Conservation (phyloP, 306 rosid species). For the Pueraria montana region DNA sequence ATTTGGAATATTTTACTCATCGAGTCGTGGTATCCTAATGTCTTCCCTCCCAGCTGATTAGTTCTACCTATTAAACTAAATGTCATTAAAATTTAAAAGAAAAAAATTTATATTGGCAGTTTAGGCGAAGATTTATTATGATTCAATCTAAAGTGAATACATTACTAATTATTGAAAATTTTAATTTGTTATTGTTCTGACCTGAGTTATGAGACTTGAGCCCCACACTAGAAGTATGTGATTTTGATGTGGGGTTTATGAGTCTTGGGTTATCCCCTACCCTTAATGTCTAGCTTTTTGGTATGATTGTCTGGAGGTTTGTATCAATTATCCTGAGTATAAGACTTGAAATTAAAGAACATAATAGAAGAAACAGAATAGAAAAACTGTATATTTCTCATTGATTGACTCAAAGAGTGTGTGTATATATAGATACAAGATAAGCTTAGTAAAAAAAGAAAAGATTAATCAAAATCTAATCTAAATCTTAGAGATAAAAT, state of each 20-base stretch:
- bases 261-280: not conserved
- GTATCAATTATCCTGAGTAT: not conserved
- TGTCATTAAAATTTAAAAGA: not conserved
- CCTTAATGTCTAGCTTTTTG: too few species aligned
- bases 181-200: not conserved
- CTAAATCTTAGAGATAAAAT: too few species aligned
- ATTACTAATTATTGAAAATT: not conserved
- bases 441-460: too few species aligned
- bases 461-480: too few species aligned
- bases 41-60: not conserved
- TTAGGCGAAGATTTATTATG: not conserved
- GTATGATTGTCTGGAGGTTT: not conserved
- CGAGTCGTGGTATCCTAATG: not conserved
- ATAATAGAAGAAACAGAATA: too few species aligned
- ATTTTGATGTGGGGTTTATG: not conserved
- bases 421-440: too few species aligned
- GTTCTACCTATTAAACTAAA: slow-evolving; percentile 1
- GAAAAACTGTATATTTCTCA: too few species aligned
- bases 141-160: slow-evolving; percentile 4
- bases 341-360: too few species aligned
- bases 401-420: too few species aligned
- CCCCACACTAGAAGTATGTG: too few species aligned
- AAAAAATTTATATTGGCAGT: not conserved
- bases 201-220: not conserved
- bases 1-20: not conserved